phyloP scores from a whole-genome alignment of 1,139 yeast species.

The Candida neerlandica region DNA sequence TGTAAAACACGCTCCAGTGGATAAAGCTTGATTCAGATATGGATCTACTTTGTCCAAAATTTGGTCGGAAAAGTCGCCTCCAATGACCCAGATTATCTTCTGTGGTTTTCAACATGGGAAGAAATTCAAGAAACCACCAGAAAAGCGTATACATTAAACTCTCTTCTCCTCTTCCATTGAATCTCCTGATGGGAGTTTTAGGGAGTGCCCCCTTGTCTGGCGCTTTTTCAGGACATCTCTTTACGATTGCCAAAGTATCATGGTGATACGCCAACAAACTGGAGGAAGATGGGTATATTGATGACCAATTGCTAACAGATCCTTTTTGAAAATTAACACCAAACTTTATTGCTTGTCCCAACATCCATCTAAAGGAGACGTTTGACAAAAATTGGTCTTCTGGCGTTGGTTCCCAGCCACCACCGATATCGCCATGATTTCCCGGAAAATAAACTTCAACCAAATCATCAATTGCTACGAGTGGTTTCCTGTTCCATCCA shows the following conservation, averaged over 20 bases:
- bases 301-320: constrained; percentile 40
- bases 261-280: constrained; percentile 50
- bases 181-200: constrained; percentile 19
- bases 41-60: constrained; percentile 52
- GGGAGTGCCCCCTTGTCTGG: constrained; percentile 12
- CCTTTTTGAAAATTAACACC: constrained; percentile 50
- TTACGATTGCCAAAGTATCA: constrained; percentile 38
- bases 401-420: constrained; percentile 54
- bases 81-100: constrained; percentile 50
- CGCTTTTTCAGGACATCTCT: constrained; percentile 6
- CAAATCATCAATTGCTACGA: constrained; percentile 8
- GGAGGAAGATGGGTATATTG: constrained; percentile 34
- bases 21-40: constrained; percentile 49
- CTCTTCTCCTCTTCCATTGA: constrained; percentile 37
- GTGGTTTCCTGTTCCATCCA: constrained; percentile 6
- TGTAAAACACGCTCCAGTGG: constrained; percentile 68
- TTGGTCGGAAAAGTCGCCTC: constrained; percentile 52
- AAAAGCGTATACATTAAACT: constrained; percentile 23
- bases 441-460: constrained; percentile 67
- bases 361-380: constrained; percentile 60
- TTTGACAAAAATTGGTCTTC: constrained; percentile 32
- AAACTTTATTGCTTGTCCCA: constrained; percentile 50
- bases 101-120: constrained; percentile 56
- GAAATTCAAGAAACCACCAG: constrained; percentile 66
- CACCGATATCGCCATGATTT: constrained; percentile 67